Conservation (phyloP, 441 rosid genomes). For the Arabidopsis lyrata region DNA sequence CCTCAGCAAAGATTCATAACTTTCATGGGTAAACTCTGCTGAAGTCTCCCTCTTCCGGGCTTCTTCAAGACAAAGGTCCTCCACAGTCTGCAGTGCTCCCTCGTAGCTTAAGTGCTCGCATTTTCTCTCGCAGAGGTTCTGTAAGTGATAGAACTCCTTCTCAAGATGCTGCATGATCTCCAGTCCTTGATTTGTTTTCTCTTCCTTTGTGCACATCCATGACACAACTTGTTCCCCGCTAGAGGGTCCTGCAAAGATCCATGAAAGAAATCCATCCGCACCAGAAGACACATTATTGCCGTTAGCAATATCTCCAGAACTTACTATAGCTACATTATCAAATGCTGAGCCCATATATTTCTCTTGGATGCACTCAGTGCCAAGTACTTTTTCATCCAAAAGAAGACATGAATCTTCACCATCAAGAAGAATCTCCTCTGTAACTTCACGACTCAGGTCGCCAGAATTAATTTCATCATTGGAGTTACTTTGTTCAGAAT, state of each 20-base stretch:
- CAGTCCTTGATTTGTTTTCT: conserved; percentile 70
- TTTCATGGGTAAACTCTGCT: conserved; percentile 54
- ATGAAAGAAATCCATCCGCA: conserved; percentile 69
- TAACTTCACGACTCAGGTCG: conserved; percentile 49
- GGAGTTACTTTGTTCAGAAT: conserved; percentile 61
- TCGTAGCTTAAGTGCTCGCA: conserved; percentile 76
- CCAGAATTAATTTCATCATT: conserved; percentile 53
- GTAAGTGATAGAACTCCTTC: conserved; percentile 78
- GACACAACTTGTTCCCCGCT: conserved; percentile 67
- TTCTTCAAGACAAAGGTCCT: conserved; percentile 85
- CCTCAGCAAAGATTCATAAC: conserved; percentile 72
- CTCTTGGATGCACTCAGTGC: conserved; percentile 46
- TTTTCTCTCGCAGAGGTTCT: conserved; percentile 84
- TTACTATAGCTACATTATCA: conserved; percentile 45
- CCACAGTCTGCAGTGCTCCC: conserved; percentile 81
- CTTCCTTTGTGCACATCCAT: conserved; percentile 75
- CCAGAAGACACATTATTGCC: conserved; percentile 50
- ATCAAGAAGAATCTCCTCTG: conserved; percentile 69
- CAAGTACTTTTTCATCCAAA: conserved; percentile 63
- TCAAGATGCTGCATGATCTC: conserved; percentile 78
- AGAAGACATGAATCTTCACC: conserved; percentile 63
- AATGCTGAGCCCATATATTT: conserved; percentile 40
- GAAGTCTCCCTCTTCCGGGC: conserved; percentile 73
- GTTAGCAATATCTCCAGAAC: conserved; percentile 45
- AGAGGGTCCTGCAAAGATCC: conserved; percentile 85